A percentile compares a stretch with the other conserved stretches of the same genome.
Evolutionary conservation across 139 green algal genomes (phyloP).

Genomic region (Yamagishiella unicocca): DNA sequence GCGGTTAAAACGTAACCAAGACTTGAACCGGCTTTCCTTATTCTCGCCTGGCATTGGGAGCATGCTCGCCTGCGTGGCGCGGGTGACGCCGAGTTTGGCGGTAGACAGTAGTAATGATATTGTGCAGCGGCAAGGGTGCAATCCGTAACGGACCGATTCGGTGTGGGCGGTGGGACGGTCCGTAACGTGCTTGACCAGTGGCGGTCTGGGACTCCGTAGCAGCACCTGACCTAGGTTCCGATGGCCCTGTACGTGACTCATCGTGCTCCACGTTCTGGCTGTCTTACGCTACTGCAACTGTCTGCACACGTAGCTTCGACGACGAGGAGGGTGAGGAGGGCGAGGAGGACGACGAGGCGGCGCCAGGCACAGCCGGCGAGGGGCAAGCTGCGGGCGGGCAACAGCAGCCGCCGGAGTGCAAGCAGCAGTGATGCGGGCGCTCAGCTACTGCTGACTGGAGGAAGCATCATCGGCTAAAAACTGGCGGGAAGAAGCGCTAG

Average conservation of each 20-base stretch:
- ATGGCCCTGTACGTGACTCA: not conserved
- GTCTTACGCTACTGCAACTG: not conserved
- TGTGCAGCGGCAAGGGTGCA: too few relatives aligned
- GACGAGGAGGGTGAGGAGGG: conserved; percentile 82
- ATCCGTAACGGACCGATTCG: not conserved
- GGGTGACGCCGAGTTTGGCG: too few relatives aligned
- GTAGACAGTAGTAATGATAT: too few relatives aligned
- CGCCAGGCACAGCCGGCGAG: conserved; percentile 10
- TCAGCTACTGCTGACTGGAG: not conserved
- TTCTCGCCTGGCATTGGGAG: too few relatives aligned
- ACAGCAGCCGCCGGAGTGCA: conserved; percentile 82
- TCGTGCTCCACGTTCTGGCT: not conserved
- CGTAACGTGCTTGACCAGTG: not conserved
- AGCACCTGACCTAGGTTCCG: not conserved
- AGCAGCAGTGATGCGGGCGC: conserved; percentile 76
- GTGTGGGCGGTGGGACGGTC: too few relatives aligned
- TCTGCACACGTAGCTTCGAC: conserved; percentile 56
- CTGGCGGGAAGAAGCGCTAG: not conserved
- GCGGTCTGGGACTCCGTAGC: not conserved
- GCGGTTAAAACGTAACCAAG: not conserved
- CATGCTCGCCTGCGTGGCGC: too few relatives aligned
- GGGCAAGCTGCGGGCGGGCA: conserved; percentile 49
- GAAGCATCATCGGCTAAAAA: not conserved
- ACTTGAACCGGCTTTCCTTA: too few relatives aligned
- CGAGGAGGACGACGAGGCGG: conserved; percentile 64